Evolutionary conservation across 2,329 filamentous ascomycete species (phyloP).

Genomic region (Albophoma yamanashiensis): DNA sequence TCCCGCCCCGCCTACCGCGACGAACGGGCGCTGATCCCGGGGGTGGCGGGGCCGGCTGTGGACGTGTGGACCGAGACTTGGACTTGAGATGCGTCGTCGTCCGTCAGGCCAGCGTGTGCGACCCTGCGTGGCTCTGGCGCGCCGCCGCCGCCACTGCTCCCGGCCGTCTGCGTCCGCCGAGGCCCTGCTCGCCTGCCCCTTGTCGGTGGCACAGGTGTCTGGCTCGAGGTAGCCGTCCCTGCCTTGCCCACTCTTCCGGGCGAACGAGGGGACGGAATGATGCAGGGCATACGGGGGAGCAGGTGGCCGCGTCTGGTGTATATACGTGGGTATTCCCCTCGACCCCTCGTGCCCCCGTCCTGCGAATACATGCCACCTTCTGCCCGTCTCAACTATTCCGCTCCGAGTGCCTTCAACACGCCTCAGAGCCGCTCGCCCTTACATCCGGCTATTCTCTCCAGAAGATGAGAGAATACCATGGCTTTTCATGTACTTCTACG

Average conservation of each 20-base stretch:
- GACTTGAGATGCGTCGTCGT: not conserved
- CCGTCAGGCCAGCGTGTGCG: not conserved
- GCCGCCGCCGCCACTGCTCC: not conserved
- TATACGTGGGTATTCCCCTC: not conserved
- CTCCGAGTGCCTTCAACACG: slow-evolving; percentile 22
- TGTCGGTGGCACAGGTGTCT: not conserved
- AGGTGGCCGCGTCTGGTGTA: not conserved
- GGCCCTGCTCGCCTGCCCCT: not conserved
- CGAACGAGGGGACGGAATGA: not conserved
- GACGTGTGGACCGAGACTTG: not conserved
- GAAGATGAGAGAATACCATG: slow-evolving; percentile 61
- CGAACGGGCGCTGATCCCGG: not conserved
- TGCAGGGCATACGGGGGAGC: not conserved
- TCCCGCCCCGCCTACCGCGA: slow-evolving; percentile 1
- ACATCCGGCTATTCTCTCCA: slow-evolving; percentile 19
- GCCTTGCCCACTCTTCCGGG: not conserved
- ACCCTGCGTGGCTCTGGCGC: not conserved
- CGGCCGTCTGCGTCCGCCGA: not conserved
- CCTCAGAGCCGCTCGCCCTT: slow-evolving; percentile 11
- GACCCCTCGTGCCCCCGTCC: not conserved
- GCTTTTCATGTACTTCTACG: slow-evolving; percentile 46
- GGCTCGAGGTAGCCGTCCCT: not conserved
- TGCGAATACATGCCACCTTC: not conserved
- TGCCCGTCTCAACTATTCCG: slow-evolving; percentile 12
- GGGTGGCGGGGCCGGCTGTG: not conserved